Base-by-base conservation (phyloP, 192 early-diverging fungal species). In the Podila horticola region DNA sequence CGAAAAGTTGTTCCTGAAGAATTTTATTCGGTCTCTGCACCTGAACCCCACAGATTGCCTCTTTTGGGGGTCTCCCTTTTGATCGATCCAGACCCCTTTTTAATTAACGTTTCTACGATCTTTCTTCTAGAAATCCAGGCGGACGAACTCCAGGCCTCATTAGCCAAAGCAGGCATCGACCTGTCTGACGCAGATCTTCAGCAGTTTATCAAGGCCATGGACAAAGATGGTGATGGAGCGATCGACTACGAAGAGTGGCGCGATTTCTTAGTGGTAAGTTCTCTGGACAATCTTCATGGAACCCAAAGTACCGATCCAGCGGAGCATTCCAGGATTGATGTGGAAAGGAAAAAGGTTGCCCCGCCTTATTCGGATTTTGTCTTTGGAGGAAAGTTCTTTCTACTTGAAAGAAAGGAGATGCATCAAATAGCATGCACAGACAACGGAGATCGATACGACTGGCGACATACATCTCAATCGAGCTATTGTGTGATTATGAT, bases 201-300 rank as follows among this genome's bases (percentile, higher is more conserved):
- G 22, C 75, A 79, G 36, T 92, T 94, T 66, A 86, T 93, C 38
- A 84, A 82, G 19, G 84, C 77, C 62, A 87, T 92, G 79, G 93
- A 93, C 67, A 84, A 69, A n/a, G 88, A 92, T 72, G 74, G 82
- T 13, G 86, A 90, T 83, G 92, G 92, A 57, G 85, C 79, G 20
- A 90, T 94, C 45, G 88, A 88, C 66, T 94, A 85, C 74, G 71
- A 85, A 30, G 92, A 92, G 62, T 94, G 91, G 91, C 86, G 90
- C 59, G 90, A 89, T 68, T 90, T 88, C 57, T 67, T 90, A 15
- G 60, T 90, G 67, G 88, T 90, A 85, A 74, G 74, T 66, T 55
- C 52, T 55, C 22, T 55, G 41, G 41, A 2, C 33, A 60, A 34
- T 60, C 59, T 30, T 24, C 26, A 60, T 1, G 28, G 59, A 60